These are phyloP conservation scores for Gomphus bonarii DNA, from an alignment of 1,284 basidiomycete genomes.

Conservation along the genomic window DNA sequence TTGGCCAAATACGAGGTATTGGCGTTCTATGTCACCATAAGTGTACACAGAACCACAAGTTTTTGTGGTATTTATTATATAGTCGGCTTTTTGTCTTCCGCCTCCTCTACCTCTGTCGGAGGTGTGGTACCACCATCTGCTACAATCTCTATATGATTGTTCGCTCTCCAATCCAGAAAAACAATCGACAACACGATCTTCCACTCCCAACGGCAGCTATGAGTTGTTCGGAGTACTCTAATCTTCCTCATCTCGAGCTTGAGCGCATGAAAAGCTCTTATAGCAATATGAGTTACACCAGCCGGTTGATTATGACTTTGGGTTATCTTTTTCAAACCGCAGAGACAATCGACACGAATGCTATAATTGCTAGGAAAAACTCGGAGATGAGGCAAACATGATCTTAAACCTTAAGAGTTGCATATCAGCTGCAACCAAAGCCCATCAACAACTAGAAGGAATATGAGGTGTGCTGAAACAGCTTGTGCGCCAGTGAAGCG, in stretches of 20 bases:
- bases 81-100: not conserved
- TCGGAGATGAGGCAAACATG: conserved; percentile 27
- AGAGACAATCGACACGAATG: conserved; percentile 36
- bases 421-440: conserved; percentile 14
- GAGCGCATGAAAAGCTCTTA: conserved; percentile 29
- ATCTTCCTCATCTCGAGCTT: conserved; percentile 27
- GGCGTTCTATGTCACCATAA: not conserved
- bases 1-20: too few species aligned
- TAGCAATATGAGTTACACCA: conserved; percentile 29
- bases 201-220: conserved; percentile 21
- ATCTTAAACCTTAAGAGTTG: conserved; percentile 22
- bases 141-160: not conserved
- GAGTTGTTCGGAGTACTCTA: conserved; percentile 27
- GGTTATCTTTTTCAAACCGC: conserved; percentile 45
- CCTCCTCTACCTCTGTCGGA: not conserved
- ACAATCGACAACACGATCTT: not conserved
- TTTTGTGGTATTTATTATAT: not conserved
- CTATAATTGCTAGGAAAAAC: conserved; percentile 35
- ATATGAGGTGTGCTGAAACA: conserved; percentile 53
- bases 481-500: conserved; percentile 58
- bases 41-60: not conserved
- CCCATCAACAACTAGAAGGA: conserved; percentile 30
- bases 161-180: too few species aligned
- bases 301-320: conserved; percentile 39
- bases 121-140: not conserved